Evolutionary conservation across 2,329 filamentous ascomycete species (phyloP), one percentile per base, ranked within the genome.

Genomic region (Fusarium acutatum): DNA sequence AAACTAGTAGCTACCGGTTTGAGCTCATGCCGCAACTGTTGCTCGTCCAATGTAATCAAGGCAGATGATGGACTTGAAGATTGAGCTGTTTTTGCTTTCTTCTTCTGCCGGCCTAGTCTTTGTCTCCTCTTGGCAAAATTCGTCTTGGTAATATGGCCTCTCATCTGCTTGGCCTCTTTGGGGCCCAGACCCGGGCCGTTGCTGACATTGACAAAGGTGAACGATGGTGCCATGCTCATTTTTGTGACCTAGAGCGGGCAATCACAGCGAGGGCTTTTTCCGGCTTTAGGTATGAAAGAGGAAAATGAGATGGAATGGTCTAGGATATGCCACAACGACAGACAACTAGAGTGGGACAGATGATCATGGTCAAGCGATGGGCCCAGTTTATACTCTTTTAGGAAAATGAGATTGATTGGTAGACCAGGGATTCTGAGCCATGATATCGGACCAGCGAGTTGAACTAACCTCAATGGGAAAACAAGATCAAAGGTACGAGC

Each of bases 321-420:
- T 15, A 7, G 14, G 32, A 54, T 35, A 32, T 17, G 20, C 22
- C 30, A 43, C 38, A 14, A 35, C 14, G n/a, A 38, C 35, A 26
- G 26, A 26, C 26, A 26, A 28, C n/a, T 15, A 7, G 12, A 18
- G 46, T 52, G 46, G 47, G 10, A 56, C 35, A 18, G 20, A 26
- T 22, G 47, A 60, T 32, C 28, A 7, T 28, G 30, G 52, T 18
- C 35, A 10, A 41, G 28, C n/a, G 7, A 38, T 28, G 46, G 47
- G 28, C 20, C 44, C 44, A 43, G 6, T 32, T 26, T 67, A 53
- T 68, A 3, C 65, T 13, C 22, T 14, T 49, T 49, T 68, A 68
- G 65, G 65, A 68, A 68, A 68, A 68, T 68, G 35, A 68, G 65
- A 54, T 68, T 62, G 61, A 66, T 68, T 41, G 60, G 64, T 5